Conservation (phyloP, 2,329 filamentous ascomycete genomes). For the Nemania abortiva region DNA sequence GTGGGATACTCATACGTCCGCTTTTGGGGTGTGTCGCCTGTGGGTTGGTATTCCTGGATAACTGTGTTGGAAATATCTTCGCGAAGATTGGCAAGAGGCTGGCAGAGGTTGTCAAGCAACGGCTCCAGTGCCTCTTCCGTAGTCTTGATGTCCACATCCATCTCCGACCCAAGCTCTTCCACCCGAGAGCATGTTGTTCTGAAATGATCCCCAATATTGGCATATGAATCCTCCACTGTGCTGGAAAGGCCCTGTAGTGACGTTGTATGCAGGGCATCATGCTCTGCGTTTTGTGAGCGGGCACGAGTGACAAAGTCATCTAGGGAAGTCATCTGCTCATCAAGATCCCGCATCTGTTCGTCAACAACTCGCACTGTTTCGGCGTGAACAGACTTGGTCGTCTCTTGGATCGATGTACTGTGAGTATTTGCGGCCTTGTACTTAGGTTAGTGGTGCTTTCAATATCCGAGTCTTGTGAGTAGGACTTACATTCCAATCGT, state of each 20-base stretch:
- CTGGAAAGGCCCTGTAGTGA: slow-evolving; percentile 74
- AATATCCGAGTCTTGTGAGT: slow-evolving; percentile 56
- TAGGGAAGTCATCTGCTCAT: slow-evolving; percentile 87
- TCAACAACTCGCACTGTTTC: slow-evolving; percentile 92
- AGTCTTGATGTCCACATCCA: slow-evolving; percentile 69
- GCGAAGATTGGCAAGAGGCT: slow-evolving; percentile 78
- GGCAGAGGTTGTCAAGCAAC: slow-evolving; percentile 70
- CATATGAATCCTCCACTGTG: slow-evolving; percentile 79
- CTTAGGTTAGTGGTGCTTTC: slow-evolving; percentile 43
- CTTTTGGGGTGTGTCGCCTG: slow-evolving; percentile 88
- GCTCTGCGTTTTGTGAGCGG: slow-evolving; percentile 80
- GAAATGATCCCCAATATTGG: slow-evolving; percentile 77
- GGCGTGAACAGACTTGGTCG: slow-evolving; percentile 87
- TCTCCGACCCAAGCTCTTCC: slow-evolving; percentile 74
- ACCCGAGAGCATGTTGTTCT: slow-evolving; percentile 76
- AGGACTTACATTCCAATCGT: slow-evolving; percentile 81
- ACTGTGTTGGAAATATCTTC: slow-evolving; percentile 72
- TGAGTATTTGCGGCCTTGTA: slow-evolving; percentile 78
- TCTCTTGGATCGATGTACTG: slow-evolving; percentile 84
- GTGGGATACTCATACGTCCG: slow-evolving; percentile 83
- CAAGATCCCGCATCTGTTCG: slow-evolving; percentile 87
- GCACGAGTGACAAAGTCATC: slow-evolving; percentile 92
- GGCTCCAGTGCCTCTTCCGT: slow-evolving; percentile 72
- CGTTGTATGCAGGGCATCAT: slow-evolving; percentile 76
- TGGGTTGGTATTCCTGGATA: slow-evolving; percentile 84